Conservation (phyloP, 805 yeast genomes). For the Diddensiella transvaalensis region DNA sequence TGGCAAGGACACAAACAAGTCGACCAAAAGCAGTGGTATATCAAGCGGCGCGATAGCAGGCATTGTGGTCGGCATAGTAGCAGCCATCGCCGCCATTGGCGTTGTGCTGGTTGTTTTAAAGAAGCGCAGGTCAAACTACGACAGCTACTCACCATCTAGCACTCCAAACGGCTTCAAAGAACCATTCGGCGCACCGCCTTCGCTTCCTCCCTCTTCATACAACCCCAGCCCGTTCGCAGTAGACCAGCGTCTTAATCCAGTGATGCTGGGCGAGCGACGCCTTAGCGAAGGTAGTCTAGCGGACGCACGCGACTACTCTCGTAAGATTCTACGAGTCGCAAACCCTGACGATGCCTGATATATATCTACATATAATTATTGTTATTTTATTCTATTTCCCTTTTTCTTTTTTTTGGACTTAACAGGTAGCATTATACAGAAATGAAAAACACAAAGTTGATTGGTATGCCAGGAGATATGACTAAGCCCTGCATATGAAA, state of each 20-base stretch:
- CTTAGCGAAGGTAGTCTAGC: slow-evolving; percentile 83
- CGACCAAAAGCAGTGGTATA: slow-evolving; percentile 26
- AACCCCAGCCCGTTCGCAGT: slow-evolving; percentile 32
- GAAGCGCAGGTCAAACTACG: slow-evolving; percentile 39
- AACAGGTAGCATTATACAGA: no score
- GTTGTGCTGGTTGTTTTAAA: slow-evolving; percentile 42
- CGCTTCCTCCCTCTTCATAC: slow-evolving; percentile 22
- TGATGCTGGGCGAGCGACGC: slow-evolving; percentile 78
- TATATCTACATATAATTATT: neutral
- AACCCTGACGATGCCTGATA: slow-evolving; percentile 63
- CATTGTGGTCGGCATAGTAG: slow-evolving; percentile 52
- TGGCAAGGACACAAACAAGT: slow-evolving; percentile 24
- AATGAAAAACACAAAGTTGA: no score
- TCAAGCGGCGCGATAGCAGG: slow-evolving; percentile 57
- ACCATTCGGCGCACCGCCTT: slow-evolving; percentile 29
- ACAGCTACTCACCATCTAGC: slow-evolving; percentile 38
- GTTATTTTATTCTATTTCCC: neutral
- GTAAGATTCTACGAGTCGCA: slow-evolving; percentile 80
- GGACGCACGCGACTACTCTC: slow-evolving; percentile 76
- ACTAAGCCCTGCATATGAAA: no score
- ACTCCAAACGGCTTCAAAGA: slow-evolving; percentile 32
- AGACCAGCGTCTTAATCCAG: slow-evolving; percentile 69
- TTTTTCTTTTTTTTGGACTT: no score
- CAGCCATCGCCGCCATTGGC: slow-evolving; percentile 42
- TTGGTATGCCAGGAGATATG: no score